These are phyloP conservation scores for Phytopythium kandeliae DNA, from an alignment of 352 stramenopile species.

Conservation along the genomic window DNA sequence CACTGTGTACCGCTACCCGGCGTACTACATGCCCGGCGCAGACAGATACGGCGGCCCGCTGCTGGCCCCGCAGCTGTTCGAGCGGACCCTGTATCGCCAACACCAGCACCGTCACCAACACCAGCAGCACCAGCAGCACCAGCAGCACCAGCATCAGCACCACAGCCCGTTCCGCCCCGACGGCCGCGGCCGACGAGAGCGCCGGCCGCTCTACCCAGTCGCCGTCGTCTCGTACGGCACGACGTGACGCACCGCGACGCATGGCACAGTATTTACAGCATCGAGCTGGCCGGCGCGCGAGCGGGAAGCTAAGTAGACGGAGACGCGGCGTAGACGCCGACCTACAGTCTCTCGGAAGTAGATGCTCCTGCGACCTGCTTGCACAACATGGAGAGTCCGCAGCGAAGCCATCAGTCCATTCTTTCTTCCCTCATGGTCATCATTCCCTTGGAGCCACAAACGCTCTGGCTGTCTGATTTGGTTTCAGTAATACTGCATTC, in stretches of 20 bases:
- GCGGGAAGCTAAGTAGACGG: too few species aligned
- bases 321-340: too few species aligned
- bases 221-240: slow-evolving; percentile 18
- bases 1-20: slow-evolving; percentile 9
- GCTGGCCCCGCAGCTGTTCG: neutral
- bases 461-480: neutral
- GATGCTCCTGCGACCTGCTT: too few species aligned
- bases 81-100: slow-evolving; percentile 4
- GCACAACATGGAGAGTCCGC: too few species aligned
- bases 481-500: slow-evolving; percentile 3
- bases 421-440: too few species aligned
- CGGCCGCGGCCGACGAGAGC: slow-evolving; percentile 1
- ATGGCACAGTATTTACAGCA: slow-evolving; percentile 1
- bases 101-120: too few species aligned
- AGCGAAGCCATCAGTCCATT: too few species aligned
- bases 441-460: too few species aligned
- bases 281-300: too few species aligned
- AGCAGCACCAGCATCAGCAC: slow-evolving; percentile 3
- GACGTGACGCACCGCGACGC: neutral
- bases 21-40: slow-evolving; percentile 5
- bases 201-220: slow-evolving; percentile 3
- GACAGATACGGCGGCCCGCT: neutral
- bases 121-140: too few species aligned
- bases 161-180: neutral
- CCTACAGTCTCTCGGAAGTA: too few species aligned